phyloP scores from a whole-genome alignment of 2,329 filamentous ascomycete genomes.

The Helotiales sp. region DNA sequence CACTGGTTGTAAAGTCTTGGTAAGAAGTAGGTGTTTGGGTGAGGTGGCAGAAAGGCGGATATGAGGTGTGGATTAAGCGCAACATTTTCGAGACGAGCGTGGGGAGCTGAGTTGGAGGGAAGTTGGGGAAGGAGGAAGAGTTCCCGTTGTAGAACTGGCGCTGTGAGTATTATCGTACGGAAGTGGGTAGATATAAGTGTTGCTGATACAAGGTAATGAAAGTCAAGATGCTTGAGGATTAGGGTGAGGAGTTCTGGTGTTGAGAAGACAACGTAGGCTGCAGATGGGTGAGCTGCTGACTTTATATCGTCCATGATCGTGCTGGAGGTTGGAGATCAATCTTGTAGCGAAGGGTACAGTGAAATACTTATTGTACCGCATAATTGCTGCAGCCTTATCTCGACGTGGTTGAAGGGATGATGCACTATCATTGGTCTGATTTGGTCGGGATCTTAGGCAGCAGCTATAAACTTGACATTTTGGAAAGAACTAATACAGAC shows the following conservation, averaged over 20 bases:
- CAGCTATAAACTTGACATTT: neutral
- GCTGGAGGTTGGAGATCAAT: too few relatives aligned
- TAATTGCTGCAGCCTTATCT: too few relatives aligned
- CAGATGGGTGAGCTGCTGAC: too few relatives aligned
- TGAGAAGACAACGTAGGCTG: neutral
- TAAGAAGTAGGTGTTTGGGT: neutral
- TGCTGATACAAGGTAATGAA: neutral
- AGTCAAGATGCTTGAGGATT: neutral
- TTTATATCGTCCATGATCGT: neutral
- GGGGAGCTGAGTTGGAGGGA: neutral
- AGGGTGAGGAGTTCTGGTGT: slow-evolving; percentile 2
- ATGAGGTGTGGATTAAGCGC: neutral
- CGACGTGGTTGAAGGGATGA: too few relatives aligned
- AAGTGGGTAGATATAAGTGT: neutral
- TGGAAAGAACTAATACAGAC: neutral
- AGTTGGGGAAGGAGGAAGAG: neutral
- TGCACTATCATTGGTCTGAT: too few relatives aligned
- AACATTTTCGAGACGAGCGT: neutral
- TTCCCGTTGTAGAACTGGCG: neutral
- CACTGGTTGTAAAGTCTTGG: too few relatives aligned
- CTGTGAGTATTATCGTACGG: neutral
- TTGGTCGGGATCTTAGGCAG: too few relatives aligned
- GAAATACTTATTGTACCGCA: too few relatives aligned
- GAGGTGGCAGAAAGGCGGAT: neutral
- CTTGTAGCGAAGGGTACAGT: too few relatives aligned